Evolutionary conservation across 2,329 filamentous ascomycete species (phyloP).

Genomic region (Sphaerulina populicola): DNA sequence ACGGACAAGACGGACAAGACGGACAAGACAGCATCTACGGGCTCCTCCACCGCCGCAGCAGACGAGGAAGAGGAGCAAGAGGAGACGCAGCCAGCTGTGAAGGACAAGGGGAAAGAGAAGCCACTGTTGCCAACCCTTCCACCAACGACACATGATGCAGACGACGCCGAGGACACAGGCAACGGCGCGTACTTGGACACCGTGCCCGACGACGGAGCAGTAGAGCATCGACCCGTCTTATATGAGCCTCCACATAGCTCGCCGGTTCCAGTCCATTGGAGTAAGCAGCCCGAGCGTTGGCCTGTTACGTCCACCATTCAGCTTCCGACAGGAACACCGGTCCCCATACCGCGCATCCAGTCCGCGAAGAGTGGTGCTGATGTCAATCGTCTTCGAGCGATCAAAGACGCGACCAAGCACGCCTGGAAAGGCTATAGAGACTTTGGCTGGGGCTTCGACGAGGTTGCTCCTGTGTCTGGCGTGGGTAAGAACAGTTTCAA

Average conservation of each 20-base stretch:
- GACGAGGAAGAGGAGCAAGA: not conserved
- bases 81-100: not conserved
- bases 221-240: conserved; percentile 5
- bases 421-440: conserved; percentile 77
- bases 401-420: conserved; percentile 66
- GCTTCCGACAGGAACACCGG: conserved; percentile 64
- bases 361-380: conserved; percentile 56
- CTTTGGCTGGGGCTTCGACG: conserved; percentile 78
- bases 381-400: conserved; percentile 53
- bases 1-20: not conserved
- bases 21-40: not conserved
- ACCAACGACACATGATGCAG: not conserved
- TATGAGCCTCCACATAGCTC: conserved; percentile 4
- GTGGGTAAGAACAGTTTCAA: conserved; percentile 72
- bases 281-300: conserved; percentile 57
- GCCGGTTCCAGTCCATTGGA: conserved; percentile 52
- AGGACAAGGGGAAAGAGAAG: not conserved
- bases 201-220: not conserved
- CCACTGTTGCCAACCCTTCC: conserved; percentile 10
- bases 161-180: conserved; percentile 7
- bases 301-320: conserved; percentile 68
- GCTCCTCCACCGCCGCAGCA: not conserved
- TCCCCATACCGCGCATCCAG: conserved; percentile 68
- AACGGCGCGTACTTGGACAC: conserved; percentile 1
- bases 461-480: conserved; percentile 65